phyloP scores from a whole-genome alignment of 1,139 yeast genomes.

The Geotrichum cucujoidarum region DNA sequence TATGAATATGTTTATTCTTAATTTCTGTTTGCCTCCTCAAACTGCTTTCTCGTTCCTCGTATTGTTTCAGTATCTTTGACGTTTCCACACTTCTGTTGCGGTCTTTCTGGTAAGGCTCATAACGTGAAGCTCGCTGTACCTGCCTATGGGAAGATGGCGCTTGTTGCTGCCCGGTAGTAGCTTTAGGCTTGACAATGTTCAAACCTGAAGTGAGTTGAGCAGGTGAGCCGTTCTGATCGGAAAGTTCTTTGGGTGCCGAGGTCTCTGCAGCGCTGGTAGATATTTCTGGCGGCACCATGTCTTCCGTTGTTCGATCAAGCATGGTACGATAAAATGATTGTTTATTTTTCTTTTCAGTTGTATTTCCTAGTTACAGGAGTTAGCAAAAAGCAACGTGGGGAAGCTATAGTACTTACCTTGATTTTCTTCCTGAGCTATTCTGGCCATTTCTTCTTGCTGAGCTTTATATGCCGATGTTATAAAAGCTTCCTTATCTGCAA shows the following conservation, averaged over 20 bases:
- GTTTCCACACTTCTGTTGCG: constrained; percentile 42
- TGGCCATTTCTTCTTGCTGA: constrained; percentile 35
- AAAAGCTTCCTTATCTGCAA: constrained; percentile 42
- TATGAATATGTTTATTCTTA: constrained; percentile 42
- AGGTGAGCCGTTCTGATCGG: too few relatives aligned
- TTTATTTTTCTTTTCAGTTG: constrained; percentile 14
- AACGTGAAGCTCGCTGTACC: too few relatives aligned
- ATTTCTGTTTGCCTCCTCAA: constrained; percentile 44
- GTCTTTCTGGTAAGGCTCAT: too few relatives aligned
- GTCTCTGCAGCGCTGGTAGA: too few relatives aligned
- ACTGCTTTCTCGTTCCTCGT: constrained; percentile 46
- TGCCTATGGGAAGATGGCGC: too few relatives aligned
- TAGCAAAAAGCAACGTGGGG: neutral
- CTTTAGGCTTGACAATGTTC: constrained; percentile 41
- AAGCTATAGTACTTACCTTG: constrained; percentile 22
- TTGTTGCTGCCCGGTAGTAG: too few relatives aligned
- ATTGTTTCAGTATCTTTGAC: constrained; percentile 50
- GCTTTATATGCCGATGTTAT: constrained; percentile 43
- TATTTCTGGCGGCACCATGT: constrained; percentile 25
- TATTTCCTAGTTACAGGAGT: neutral
- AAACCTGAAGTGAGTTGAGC: constrained; percentile 30
- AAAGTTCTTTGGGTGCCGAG: too few relatives aligned
- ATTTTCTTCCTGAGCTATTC: constrained; percentile 25
- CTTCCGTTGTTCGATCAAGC: constrained; percentile 25
- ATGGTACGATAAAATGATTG: constrained; percentile 28